phyloP scores from a whole-genome alignment of 805 yeast species.

The Kodamaea sagamina region DNA sequence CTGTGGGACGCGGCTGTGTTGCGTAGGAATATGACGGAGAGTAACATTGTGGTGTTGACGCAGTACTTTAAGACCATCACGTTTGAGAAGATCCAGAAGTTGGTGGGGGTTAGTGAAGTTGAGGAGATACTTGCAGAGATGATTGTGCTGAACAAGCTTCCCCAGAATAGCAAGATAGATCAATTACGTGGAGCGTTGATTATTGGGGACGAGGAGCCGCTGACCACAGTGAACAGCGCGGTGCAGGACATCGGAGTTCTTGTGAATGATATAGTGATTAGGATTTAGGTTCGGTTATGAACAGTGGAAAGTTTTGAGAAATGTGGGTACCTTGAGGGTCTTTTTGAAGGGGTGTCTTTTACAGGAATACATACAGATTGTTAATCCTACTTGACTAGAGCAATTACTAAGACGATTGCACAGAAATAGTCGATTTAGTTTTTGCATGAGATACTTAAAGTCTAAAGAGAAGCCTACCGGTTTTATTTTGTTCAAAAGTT shows the following conservation, averaged over 20 bases:
- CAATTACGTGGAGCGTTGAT: constrained; percentile 29
- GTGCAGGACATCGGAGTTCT: constrained; percentile 30
- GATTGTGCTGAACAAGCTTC: constrained; percentile 37
- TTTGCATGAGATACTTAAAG: no score
- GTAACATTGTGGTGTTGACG: constrained; percentile 33
- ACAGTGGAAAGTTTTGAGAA: no score
- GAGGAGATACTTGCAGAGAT: constrained; percentile 34
- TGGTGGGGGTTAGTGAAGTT: constrained; percentile 23
- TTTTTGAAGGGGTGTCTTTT: no score
- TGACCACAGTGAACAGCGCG: constrained; percentile 22
- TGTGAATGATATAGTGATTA: constrained; percentile 22
- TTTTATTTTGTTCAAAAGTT: no score
- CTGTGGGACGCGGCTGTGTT: constrained; percentile 4
- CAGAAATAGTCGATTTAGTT: no score
- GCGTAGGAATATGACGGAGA: constrained; percentile 28
- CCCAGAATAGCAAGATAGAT: constrained; percentile 33
- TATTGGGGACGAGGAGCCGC: constrained; percentile 23
- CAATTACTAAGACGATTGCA: no score
- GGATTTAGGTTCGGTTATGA: no score
- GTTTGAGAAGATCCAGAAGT: constrained; percentile 20
- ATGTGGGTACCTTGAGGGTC: no score
- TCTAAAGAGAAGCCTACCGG: no score
- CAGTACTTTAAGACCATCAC: constrained; percentile 31
- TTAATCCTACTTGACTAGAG: no score
- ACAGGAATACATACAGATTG: no score